Percentiles rank a stretch among this genome's conserved stretches.
These are phyloP conservation scores for Pistacia integerrima DNA, from an alignment of 345 rosid genomes.

Conservation along the genomic window DNA sequence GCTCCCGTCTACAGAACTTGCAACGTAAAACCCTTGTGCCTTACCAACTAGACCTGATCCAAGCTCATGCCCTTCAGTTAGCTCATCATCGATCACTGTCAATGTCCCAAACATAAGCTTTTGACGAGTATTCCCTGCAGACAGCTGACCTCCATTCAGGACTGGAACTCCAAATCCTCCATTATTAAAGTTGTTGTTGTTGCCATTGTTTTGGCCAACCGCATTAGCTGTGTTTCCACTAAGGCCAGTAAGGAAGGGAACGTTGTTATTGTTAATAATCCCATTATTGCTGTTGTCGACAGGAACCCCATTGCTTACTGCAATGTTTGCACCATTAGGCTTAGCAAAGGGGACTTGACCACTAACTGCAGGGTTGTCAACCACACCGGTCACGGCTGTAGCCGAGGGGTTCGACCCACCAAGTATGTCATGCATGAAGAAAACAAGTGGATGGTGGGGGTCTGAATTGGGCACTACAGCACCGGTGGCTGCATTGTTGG, in stretches of 20 bases:
- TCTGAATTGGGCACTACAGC: constrained; percentile 23
- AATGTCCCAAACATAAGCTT: constrained; percentile 85
- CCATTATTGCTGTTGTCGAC: constrained; percentile 65
- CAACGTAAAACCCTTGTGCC: constrained; percentile 85
- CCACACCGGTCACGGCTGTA: constrained; percentile 72
- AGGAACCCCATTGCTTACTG: constrained; percentile 63
- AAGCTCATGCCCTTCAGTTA: constrained; percentile 71
- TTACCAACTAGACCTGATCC: constrained; percentile 72
- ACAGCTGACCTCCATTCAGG: constrained; percentile 55
- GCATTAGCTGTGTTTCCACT: constrained; percentile 58
- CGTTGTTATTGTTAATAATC: constrained; percentile 72
- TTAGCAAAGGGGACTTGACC: constrained; percentile 88
- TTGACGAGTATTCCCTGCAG: constrained; percentile 52
- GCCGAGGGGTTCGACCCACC: constrained; percentile 80
- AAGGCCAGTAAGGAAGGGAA: constrained; percentile 79
- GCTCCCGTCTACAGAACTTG: constrained; percentile 76
- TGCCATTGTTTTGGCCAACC: constrained; percentile 49
- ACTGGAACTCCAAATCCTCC: constrained; percentile 43
- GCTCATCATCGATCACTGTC: constrained; percentile 77
- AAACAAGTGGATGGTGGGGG: constrained; percentile 39
- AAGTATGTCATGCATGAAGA: constrained; percentile 84
- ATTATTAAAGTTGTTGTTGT: constrained; percentile 44
- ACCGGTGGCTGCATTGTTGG: constrained; percentile 15
- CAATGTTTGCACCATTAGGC: constrained; percentile 80
- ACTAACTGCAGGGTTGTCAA: constrained; percentile 59